Evolutionary conservation across 2,329 filamentous ascomycete species (phyloP).

Genomic region (Magnaporthiopsis rhizophila): DNA sequence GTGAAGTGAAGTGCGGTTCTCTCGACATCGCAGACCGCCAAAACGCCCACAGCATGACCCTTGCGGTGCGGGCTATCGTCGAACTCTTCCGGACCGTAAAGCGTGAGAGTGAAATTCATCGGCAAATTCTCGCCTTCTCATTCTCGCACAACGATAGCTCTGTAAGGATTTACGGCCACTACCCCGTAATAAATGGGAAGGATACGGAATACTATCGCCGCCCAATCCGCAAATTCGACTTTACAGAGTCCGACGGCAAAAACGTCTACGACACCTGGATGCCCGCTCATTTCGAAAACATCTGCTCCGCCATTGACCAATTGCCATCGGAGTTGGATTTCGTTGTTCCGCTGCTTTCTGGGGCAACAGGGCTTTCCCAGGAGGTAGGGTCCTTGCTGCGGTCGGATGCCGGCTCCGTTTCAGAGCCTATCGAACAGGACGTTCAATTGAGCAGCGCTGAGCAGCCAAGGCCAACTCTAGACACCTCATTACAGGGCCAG

Average conservation of each 20-base stretch:
- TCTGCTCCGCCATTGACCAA: too few relatives aligned
- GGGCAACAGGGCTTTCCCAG: conserved; percentile 10
- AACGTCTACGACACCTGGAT: conserved; percentile 21
- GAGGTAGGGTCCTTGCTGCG: conserved; percentile 10
- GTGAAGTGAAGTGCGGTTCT: conserved; percentile 37
- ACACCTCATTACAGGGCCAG: too few relatives aligned
- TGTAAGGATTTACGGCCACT: conserved; percentile 32
- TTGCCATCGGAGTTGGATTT: conserved; percentile 4
- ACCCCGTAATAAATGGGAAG: conserved; percentile 25
- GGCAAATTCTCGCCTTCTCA: conserved; percentile 35
- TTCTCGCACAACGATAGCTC: conserved; percentile 26
- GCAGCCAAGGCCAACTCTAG: too few relatives aligned
- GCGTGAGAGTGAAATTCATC: conserved; percentile 28
- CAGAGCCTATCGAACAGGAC: background rate
- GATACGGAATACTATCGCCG: conserved; percentile 27
- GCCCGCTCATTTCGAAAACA: too few relatives aligned
- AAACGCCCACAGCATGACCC: conserved; percentile 32
- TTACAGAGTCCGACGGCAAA: conserved; percentile 23
- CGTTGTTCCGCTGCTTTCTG: conserved; percentile 1
- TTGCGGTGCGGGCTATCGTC: conserved; percentile 29
- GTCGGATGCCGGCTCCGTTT: conserved; percentile 9
- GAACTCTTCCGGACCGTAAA: conserved; percentile 29
- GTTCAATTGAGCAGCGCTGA: too few relatives aligned
- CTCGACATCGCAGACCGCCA: conserved; percentile 30
- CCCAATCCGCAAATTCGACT: conserved; percentile 24